phyloP scores from a whole-genome alignment of 139 green algal genomes.

The Picochlorum sp. region DNA sequence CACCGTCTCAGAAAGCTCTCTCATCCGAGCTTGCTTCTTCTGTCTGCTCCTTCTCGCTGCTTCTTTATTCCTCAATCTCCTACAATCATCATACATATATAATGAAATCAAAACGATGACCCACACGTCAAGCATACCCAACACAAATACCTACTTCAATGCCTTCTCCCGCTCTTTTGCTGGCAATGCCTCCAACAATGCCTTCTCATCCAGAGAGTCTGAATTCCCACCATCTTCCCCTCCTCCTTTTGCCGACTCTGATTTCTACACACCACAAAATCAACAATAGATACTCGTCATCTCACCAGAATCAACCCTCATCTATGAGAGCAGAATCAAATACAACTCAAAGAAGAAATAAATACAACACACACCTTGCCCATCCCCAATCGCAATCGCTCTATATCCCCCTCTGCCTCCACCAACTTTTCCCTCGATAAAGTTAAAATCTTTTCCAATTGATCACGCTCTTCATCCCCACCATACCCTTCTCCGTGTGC shows the following conservation, averaged over 20 bases:
- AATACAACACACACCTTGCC: no score
- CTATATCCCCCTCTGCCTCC: no score
- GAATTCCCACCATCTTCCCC: not conserved
- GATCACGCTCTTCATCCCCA: no score
- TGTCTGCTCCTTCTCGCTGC: conserved; percentile 23
- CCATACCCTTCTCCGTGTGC: no score
- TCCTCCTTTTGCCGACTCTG: not conserved
- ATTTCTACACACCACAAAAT: not conserved
- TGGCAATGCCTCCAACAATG: conserved; percentile 4
- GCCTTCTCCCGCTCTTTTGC: conserved; percentile 15
- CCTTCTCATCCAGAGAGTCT: not conserved
- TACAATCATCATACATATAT: not conserved
- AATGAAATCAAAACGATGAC: no score
- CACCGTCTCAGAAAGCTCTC: conserved; percentile 6
- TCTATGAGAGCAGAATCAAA: no score
- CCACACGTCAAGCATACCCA: not conserved
- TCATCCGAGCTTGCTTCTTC: conserved; percentile 21
- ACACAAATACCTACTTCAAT: conserved; percentile 12
- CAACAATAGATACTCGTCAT: no score
- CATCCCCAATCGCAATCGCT: no score
- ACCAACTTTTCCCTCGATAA: no score
- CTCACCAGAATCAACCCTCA: no score
- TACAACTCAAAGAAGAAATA: no score
- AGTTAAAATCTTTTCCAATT: no score
- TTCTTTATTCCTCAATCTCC: conserved; percentile 25